phyloP scores from a whole-genome alignment of 2,329 filamentous ascomycete species.

The Penicillium olsonii region DNA sequence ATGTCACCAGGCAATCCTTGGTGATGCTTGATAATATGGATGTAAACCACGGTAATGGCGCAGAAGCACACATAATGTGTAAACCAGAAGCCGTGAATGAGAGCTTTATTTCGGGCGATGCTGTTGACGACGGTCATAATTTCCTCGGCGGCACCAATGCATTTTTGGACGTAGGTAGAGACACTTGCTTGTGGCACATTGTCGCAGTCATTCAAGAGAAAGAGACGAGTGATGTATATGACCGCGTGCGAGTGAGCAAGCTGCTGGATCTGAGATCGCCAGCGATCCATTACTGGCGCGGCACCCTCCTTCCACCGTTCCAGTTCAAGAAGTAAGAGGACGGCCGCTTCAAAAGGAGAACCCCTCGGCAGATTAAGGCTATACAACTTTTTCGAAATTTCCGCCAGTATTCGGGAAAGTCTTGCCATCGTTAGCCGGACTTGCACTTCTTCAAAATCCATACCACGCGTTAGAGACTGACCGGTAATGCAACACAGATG shows the following conservation, averaged over 20 bases:
- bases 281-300: not conserved
- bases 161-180: not conserved
- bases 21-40: conserved; percentile 43
- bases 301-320: not conserved
- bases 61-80: conserved; percentile 39
- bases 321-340: not conserved
- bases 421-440: no score
- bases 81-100: not conserved
- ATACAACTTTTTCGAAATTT: no score
- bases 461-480: not conserved
- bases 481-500: not conserved
- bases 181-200: not conserved
- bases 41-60: conserved; percentile 40
- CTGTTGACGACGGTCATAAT: no score
- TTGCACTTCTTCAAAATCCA: no score
- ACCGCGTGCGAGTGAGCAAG: not conserved
- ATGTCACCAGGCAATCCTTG: no score
- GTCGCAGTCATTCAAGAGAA: not conserved
- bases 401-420: no score
- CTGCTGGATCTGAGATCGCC: not conserved
- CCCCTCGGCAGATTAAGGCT: no score
- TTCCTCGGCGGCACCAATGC: no score
- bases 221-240: not conserved
- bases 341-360: no score
- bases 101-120: not conserved